A percentile compares a stretch with the other conserved stretches of the same genome.
Evolutionary conservation across 2,329 filamentous ascomycete species (phyloP).

Genomic region (Hansfordia pulvinata): DNA sequence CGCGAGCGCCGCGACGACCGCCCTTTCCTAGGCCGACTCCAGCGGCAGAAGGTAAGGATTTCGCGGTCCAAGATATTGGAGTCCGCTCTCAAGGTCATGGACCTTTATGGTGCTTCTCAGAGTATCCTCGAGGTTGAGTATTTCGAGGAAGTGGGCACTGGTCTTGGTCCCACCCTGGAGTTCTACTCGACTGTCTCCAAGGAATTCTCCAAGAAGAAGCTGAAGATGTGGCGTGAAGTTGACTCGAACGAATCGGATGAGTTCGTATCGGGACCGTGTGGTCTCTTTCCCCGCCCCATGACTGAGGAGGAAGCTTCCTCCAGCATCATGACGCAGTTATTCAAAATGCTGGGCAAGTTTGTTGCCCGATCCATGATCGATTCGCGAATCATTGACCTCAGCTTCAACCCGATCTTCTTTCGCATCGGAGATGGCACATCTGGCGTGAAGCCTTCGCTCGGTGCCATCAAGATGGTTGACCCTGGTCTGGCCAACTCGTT

Average conservation of each 20-base stretch:
- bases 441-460: constrained; percentile 67
- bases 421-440: constrained; percentile 64
- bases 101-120: constrained; percentile 91
- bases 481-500: constrained; percentile 74
- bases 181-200: constrained; percentile 97
- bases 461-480: constrained; percentile 82
- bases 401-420: constrained; percentile 97
- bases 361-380: constrained; percentile 97
- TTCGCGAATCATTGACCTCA: constrained; percentile 92
- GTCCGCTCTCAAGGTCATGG: constrained; percentile 97
- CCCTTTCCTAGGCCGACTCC: constrained; percentile 79
- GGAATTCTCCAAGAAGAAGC: constrained; percentile 93
- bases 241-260: constrained; percentile 62
- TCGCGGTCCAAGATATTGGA: constrained; percentile 90
- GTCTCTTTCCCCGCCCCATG: constrained; percentile 85
- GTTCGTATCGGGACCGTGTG: constrained; percentile 72
- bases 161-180: constrained; percentile 86
- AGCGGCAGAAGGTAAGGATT: constrained; percentile 96
- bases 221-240: constrained; percentile 91
- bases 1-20: constrained; percentile 80
- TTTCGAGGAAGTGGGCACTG: constrained; percentile 96
- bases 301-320: constrained; percentile 69
- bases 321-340: constrained; percentile 77
- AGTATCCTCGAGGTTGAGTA: constrained; percentile 96
- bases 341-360: constrained; percentile 91